Base-by-base conservation (phyloP, 306 rosid genomes). In the Datisca glomerata region DNA sequence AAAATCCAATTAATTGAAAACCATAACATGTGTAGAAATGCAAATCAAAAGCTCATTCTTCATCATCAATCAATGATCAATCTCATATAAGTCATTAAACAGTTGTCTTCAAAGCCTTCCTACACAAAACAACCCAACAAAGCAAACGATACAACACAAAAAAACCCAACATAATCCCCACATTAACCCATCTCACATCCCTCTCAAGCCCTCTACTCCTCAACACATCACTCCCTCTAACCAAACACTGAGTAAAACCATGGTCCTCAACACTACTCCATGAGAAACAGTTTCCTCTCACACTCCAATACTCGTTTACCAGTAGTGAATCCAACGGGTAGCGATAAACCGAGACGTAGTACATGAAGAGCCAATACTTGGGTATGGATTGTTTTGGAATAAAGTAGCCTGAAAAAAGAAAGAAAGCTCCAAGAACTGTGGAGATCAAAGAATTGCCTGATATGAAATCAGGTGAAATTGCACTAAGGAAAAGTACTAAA, bases 331-430 rank as follows among this genome's bases (percentile, higher is more conserved):
- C 97, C 64, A 87, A 60, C 0, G 97, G 94, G 67, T 83, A 87
- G 54, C 76, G 75, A 62, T 87, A 87, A 18, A 87, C 70, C 0
- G 97, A 87, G 39, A 87, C 93, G 25, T 83, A 87, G 73, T 87
- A 83, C 97, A 87, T 79, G 57, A 87, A 87, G 25, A 83, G 55
- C 97, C 97, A 87, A 34, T 69, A 76, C 10, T 72, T 83, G 8
- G 97, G 97, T 12, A 87, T 87, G 59, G 72, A 76, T 18, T 79
- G 80, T 47, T 68, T 87, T 3, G 97, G 94, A 10, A 87, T 87
- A 72, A 87, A 87, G 71, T 87, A 87, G 14, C 97, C 94, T 1
- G 94, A 87, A 79, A 87, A 83, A 31, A 87, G 72, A 28, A 87
- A 83, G 64, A 79, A 87, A 3, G 85, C 81, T 31, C 94, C 94